Evolutionary conservation across 441 rosid species (phyloP), one percentile per base, ranked within the genome.

Genomic region (Hypseocharis bilobata): DNA sequence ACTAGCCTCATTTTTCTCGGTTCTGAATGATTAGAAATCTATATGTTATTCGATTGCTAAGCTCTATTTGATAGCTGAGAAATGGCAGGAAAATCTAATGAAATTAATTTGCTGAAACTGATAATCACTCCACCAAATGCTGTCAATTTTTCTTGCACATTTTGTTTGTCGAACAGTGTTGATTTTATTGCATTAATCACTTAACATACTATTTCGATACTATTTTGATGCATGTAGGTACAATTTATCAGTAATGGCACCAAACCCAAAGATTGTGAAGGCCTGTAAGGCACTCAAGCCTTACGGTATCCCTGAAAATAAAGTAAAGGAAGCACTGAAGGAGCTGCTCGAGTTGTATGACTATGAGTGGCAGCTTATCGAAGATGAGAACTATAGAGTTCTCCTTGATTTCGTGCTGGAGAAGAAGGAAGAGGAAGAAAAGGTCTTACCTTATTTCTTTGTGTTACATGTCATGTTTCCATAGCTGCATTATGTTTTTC

Each of bases 221-320:
- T 51, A 51, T 22, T 19, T 20, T 51, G 27, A 14, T 51, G 56
- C 19, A 7, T 6, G 13, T 2, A 20, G 56, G 20, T 51, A 51
- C 56, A 13, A 20, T 51, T 51, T 20, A 20, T 22, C 22, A 7
- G 19, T 14, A 51, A 51, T 51, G 56, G 32, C 17, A 28, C 38
- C 17, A 4, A 69, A 69, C 2, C 54, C 5, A 13, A 54, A 42
- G 55, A 22, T 26, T 4, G 20, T 45, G 2, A 27, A 49, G 22
- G 74, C 69, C 20, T 70, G 60, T 54, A 64, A 49, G 32, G 65
- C 58, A 16, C 20, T 64, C 40, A 34, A 70, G 38, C 17, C 40
- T 30, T 52, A 38, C 30, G 73, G 68, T 10, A 19, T 63, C 47
- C 17, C 51, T 25, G 42, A 57, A 25, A 6, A 6, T 32, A 22